A percentile compares a stretch with the other conserved stretches of the same genome.
These are phyloP conservation scores for Phalaenopsis hybrid DNA, from an alignment of 116 monocot genomes.

Conservation along the genomic window DNA sequence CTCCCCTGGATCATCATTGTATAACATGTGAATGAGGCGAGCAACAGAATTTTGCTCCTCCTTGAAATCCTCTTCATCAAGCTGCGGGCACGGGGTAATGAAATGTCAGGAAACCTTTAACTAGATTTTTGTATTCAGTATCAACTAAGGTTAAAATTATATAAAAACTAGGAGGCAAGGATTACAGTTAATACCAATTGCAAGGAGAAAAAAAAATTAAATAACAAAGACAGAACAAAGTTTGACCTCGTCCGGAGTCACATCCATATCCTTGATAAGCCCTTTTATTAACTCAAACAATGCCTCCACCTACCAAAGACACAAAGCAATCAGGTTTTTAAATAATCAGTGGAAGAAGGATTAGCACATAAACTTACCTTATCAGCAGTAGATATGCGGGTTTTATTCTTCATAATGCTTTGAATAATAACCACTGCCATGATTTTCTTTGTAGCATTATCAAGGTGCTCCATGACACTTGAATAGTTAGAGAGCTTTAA, in stretches of 20 bases:
- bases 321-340: not conserved
- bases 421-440: conserved; percentile 99
- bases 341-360: not conserved
- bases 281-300: conserved; percentile 96
- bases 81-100: conserved; percentile 21
- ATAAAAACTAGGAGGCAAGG: not conserved
- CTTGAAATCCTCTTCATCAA: conserved; percentile 99
- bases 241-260: conserved; percentile 55
- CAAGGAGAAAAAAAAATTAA: not conserved
- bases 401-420: conserved; percentile 97
- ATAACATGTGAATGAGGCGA: conserved; percentile 92
- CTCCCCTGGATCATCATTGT: conserved; percentile 89
- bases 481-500: conserved; percentile 94
- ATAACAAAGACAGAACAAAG: not conserved
- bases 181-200: not conserved
- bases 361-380: conserved; percentile 40
- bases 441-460: conserved; percentile 86
- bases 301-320: conserved; percentile 68
- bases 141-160: not conserved
- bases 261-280: conserved; percentile 86
- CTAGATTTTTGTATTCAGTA: not conserved
- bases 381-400: conserved; percentile 77
- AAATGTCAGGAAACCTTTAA: not conserved
- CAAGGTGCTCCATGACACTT: conserved; percentile 87
- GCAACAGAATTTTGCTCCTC: conserved; percentile 99